Percentiles rank a stretch among this genome's conserved stretches.
These are phyloP conservation scores for Exophiala mesophila DNA, from an alignment of 2,329 filamentous ascomycete genomes.

Conservation along the genomic window DNA sequence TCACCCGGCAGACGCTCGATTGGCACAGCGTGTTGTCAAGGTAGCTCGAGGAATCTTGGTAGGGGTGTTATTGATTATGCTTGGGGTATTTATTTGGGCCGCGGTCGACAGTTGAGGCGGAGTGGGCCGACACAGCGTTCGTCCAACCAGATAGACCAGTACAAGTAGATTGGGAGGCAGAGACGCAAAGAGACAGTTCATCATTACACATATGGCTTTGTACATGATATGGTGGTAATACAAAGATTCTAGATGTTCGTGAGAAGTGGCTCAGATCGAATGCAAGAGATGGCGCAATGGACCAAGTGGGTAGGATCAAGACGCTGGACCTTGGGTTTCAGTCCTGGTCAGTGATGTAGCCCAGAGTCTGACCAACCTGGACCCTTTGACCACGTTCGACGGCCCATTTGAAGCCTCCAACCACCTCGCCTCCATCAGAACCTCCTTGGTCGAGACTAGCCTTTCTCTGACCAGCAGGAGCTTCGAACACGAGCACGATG, in stretches of 20 bases:
- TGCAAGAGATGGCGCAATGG: too few relatives aligned
- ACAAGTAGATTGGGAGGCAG: too few relatives aligned
- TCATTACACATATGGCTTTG: too few relatives aligned
- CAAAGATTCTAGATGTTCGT: too few relatives aligned
- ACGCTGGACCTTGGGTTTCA: too few relatives aligned
- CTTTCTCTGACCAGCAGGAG: slow-evolving; percentile 60
- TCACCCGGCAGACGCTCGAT: slow-evolving; percentile 13
- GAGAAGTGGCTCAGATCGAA: too few relatives aligned
- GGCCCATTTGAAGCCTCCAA: slow-evolving; percentile 75
- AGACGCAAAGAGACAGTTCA: too few relatives aligned
- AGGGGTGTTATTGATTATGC: slow-evolving; percentile 7
- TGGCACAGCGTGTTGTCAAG: slow-evolving; percentile 16
- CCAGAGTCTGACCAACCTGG: slow-evolving; percentile 82
- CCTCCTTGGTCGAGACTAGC: slow-evolving; percentile 59
- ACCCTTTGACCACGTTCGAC: slow-evolving; percentile 83
- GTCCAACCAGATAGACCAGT: too few relatives aligned
- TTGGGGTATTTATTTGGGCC: slow-evolving; percentile 15
- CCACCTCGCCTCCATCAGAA: slow-evolving; percentile 45
- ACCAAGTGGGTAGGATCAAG: too few relatives aligned
- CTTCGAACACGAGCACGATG: slow-evolving; percentile 93
- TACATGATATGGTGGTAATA: too few relatives aligned
- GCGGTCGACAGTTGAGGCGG: too few relatives aligned
- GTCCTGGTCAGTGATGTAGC: slow-evolving; percentile 58
- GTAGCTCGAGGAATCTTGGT: slow-evolving; percentile 7
- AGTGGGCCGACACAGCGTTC: too few relatives aligned